A percentile compares a stretch with the other conserved stretches of the same genome.
Evolutionary conservation across 352 stramenopile species (phyloP).

Genomic region (Pythium brachiatum): DNA sequence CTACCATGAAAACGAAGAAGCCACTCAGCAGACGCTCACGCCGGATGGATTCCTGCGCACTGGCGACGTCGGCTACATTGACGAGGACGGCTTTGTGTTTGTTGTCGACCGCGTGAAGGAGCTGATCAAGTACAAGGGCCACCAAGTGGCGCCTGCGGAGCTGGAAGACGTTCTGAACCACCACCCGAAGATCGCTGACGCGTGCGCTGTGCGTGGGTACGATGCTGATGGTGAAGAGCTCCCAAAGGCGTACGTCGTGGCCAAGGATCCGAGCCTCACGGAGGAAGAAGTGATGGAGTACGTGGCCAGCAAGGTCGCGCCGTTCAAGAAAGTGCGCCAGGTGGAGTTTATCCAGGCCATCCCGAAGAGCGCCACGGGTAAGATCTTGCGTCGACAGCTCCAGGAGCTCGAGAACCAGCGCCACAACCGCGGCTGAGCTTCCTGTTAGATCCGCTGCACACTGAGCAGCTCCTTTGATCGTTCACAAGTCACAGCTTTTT

Average conservation of each 20-base stretch:
- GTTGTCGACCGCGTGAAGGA: constrained; percentile 94
- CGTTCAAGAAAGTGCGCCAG: constrained; percentile 79
- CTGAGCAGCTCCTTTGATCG: background rate
- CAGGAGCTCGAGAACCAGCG: constrained; percentile 24
- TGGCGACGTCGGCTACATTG: constrained; percentile 89
- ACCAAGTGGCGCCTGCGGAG: constrained; percentile 91
- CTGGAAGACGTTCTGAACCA: constrained; percentile 90
- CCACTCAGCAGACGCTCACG: constrained; percentile 75
- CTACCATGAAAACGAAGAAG: constrained; percentile 86
- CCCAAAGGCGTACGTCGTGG: constrained; percentile 90
- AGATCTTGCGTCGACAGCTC: constrained; percentile 82
- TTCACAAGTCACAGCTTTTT: constrained; percentile 1
- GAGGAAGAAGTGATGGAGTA: constrained; percentile 48
- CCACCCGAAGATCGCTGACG: constrained; percentile 51
- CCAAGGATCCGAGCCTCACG: constrained; percentile 44
- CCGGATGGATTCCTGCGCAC: constrained; percentile 84
- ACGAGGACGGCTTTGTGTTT: constrained; percentile 92
- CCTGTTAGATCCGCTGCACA: too few relatives aligned
- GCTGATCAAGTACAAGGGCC: constrained; percentile 95
- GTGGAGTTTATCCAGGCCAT: constrained; percentile 83
- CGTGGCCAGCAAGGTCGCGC: constrained; percentile 71
- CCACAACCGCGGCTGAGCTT: background rate
- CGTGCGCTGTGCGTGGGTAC: constrained; percentile 47
- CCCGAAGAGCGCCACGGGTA: constrained; percentile 81
- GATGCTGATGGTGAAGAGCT: constrained; percentile 75